Evolutionary conservation across 2,329 filamentous ascomycete species (phyloP).

Genomic region (Aspergillus aculeatinus): DNA sequence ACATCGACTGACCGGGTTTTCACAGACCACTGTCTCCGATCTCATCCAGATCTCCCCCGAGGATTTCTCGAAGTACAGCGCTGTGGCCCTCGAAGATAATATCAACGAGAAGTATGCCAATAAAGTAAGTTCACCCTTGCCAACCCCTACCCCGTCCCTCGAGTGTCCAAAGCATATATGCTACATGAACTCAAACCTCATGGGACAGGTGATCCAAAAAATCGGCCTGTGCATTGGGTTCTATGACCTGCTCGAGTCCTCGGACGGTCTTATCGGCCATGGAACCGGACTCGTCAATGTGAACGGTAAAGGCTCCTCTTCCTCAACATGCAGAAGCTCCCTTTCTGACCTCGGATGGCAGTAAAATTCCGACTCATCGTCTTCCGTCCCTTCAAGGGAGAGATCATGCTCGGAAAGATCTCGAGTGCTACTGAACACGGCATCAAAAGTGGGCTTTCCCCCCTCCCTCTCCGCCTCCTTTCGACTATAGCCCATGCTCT

Average conservation of each 20-base stretch:
- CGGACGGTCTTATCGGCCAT: constrained; percentile 90
- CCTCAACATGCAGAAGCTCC: too few species aligned
- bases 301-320: constrained; percentile 63
- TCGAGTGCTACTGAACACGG: constrained; percentile 69
- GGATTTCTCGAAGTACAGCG: constrained; percentile 79
- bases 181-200: constrained; percentile 3
- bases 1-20: constrained; percentile 13
- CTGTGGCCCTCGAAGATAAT: constrained; percentile 87
- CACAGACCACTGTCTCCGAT: constrained; percentile 86
- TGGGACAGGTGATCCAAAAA: constrained; percentile 76
- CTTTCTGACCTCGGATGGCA: constrained; percentile 36
- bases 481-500: neutral
- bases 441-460: constrained; percentile 59
- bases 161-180: too few species aligned
- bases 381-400: constrained; percentile 93
- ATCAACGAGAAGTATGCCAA: constrained; percentile 98
- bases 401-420: constrained; percentile 84
- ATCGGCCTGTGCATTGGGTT: constrained; percentile 91
- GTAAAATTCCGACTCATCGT: constrained; percentile 92
- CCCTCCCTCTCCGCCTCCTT: neutral
- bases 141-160: too few species aligned
- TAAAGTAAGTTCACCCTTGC: constrained; percentile 56
- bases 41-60: constrained; percentile 88
- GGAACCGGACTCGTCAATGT: constrained; percentile 91
- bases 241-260: constrained; percentile 84